Evolutionary conservation across 306 rosid genomes (phyloP), one percentile per base, ranked within the genome.

Genomic region (Cicer cuneatum): DNA sequence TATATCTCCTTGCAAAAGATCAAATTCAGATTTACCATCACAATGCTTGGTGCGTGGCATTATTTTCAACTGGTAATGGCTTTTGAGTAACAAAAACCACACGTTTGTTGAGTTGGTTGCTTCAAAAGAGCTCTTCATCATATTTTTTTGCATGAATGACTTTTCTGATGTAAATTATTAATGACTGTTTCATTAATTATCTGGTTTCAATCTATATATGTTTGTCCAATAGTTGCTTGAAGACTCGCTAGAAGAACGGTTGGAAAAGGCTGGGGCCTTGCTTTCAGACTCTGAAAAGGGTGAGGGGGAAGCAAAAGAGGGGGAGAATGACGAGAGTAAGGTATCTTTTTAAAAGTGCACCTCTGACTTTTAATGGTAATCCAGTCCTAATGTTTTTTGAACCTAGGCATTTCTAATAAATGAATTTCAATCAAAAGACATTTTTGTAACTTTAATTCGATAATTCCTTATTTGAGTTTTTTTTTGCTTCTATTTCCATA

Each of bases 231-330:
- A 92, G 99, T 82, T 92, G 87, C 98, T 95, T 43, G 96, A 95
- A 87, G 98, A 92, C 81, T 89, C 97, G 59, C 80, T 95, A 8
- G 96, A 95, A 80, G 98, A 92, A 58, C 85, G 97, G 81, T 78
- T 83, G 82, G 99, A 92, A 80, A 95, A 92, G 88, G 80, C 88
- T 3, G 96, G 87, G 66, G 84, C 79, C 69, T 85, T 90, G 80
- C 79, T 87, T 83, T 88, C 91, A 38, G 98, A 95, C 85, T 83
- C 97, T 77, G 99, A 94, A 73, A 92, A 84, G 77, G 91, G 86
- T 2, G 99, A 94, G 11, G 99, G 95, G 43, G 97, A 92, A 82
- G 75, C 80, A 47, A 94, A 92, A 84, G 97, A 94, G 54, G 91
- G 86, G 60, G 99, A 92, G 24, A 72, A 75, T 67, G 98, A 92